Percentiles rank a stretch among this genome's conserved stretches.
Conservation (phyloP, 768 basidiomycete genomes). For the Astraeus odoratus region DNA sequence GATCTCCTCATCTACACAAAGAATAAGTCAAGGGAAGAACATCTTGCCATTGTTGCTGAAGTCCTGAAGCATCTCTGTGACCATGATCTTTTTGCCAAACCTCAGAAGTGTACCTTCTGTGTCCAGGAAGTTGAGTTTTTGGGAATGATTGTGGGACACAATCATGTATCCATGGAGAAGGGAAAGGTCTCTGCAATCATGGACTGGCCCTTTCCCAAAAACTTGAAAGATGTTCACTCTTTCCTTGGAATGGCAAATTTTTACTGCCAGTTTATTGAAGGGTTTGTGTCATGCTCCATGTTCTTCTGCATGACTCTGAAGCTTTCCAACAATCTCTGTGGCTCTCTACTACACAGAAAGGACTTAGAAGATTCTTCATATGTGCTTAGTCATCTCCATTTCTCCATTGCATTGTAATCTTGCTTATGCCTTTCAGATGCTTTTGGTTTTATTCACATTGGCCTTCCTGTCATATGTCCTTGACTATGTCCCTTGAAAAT, state of each 20-base stretch:
- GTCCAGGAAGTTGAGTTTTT: slow-evolving; percentile 24
- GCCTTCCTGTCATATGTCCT: no score
- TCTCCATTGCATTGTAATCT: no score
- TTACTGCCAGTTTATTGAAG: slow-evolving; percentile 23
- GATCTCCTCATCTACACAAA: slow-evolving; percentile 32
- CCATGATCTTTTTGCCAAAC: slow-evolving; percentile 29
- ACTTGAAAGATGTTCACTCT: background rate
- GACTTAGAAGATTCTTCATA: no score
- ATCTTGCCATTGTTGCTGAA: slow-evolving; percentile 6
- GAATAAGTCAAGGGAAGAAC: slow-evolving; percentile 6
- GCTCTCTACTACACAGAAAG: no score
- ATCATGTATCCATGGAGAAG: background rate
- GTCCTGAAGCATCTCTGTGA: slow-evolving; percentile 24
- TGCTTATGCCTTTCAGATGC: no score
- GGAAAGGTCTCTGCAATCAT: background rate
- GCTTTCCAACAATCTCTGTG: no score
- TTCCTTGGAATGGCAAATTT: slow-evolving; percentile 28
- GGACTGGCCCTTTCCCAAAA: background rate
- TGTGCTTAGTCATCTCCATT: no score
- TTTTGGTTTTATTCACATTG: no score
- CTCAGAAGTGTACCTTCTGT: slow-evolving; percentile 30
- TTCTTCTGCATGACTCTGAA: no score
- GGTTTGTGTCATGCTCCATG: no score
- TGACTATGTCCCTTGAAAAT: no score
- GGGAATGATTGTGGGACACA: slow-evolving; percentile 14